Percentiles rank a stretch among this genome's conserved stretches.
phyloP scores from a whole-genome alignment of 1,284 basidiomycete species.

The Trametes hirsuta region DNA sequence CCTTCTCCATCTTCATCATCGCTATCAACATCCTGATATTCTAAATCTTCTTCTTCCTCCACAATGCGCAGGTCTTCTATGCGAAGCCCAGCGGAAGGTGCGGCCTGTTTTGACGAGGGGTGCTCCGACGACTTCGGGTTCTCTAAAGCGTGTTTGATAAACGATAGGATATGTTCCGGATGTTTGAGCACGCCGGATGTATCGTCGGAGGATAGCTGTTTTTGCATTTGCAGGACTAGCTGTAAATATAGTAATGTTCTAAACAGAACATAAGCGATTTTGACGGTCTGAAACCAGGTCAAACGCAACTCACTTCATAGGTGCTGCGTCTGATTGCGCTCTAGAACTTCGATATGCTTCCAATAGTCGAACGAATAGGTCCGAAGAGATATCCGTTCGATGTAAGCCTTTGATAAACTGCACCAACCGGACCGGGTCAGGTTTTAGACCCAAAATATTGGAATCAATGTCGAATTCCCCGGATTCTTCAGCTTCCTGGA shows the following conservation, averaged over 20 bases:
- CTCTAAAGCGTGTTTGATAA: conserved; percentile 74
- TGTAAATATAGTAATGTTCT: conserved; percentile 72
- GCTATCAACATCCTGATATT: conserved; percentile 47
- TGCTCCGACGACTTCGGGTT: conserved; percentile 29
- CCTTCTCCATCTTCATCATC: conserved; percentile 56
- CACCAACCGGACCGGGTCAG: conserved; percentile 73
- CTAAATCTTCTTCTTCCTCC: conserved; percentile 37
- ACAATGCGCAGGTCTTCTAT: conserved; percentile 49
- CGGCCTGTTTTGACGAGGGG: conserved; percentile 13
- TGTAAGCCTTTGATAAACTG: conserved; percentile 65
- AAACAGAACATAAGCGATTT: background rate
- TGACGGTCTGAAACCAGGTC: conserved; percentile 22
- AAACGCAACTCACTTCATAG: conserved; percentile 49
- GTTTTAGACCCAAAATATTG: conserved; percentile 69
- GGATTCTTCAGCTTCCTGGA: conserved; percentile 42
- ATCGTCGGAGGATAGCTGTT: conserved; percentile 57
- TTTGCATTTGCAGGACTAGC: conserved; percentile 79
- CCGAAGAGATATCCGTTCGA: conserved; percentile 69
- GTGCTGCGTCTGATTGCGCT: conserved; percentile 47
- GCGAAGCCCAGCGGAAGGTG: conserved; percentile 29
- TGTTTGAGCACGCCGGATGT: conserved; percentile 68
- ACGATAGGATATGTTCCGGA: conserved; percentile 74
- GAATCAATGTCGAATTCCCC: conserved; percentile 53
- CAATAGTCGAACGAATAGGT: conserved; percentile 73
- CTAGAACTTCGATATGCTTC: conserved; percentile 66